phyloP scores from a whole-genome alignment of 2,329 filamentous ascomycete species.

The Pseudocercospora fuligena region DNA sequence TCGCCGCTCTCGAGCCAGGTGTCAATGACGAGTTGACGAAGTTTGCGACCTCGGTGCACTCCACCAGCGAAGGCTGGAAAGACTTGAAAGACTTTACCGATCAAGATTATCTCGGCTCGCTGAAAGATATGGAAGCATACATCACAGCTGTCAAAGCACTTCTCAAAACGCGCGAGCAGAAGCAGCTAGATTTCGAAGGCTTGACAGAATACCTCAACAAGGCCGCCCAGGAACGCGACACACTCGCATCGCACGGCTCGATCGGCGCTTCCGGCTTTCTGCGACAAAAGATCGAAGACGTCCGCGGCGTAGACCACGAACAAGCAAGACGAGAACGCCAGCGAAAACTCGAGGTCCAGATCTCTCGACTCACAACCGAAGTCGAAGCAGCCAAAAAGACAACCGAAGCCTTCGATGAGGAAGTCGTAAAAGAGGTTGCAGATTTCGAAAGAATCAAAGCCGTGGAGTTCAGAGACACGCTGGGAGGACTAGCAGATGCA shows the following conservation, averaged over 20 bases:
- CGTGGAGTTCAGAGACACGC: constrained; percentile 81
- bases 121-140: constrained; percentile 96
- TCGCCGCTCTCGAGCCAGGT: constrained; percentile 85
- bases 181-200: constrained; percentile 96
- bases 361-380: constrained; percentile 87
- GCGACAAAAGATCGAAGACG: constrained; percentile 92
- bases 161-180: constrained; percentile 92
- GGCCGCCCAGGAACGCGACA: constrained; percentile 83
- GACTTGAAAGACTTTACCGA: constrained; percentile 89
- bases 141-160: constrained; percentile 84
- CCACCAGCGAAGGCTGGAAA: constrained; percentile 77
- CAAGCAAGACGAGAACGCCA: constrained; percentile 84
- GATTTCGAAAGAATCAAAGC: constrained; percentile 98
- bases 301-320: constrained; percentile 95
- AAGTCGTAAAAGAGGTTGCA: constrained; percentile 87
- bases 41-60: constrained; percentile 84
- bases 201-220: constrained; percentile 95
- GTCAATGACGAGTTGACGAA: constrained; percentile 81
- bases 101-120: constrained; percentile 89
- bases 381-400: constrained; percentile 86
- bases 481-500: constrained; percentile 80
- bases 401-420: constrained; percentile 92
- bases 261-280: constrained; percentile 84
- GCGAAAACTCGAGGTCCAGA: constrained; percentile 87
- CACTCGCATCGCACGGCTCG: constrained; percentile 64